These are phyloP conservation scores for Xylariaceae sp. DNA, from an alignment of 2,329 filamentous ascomycete species.

Conservation along the genomic window DNA sequence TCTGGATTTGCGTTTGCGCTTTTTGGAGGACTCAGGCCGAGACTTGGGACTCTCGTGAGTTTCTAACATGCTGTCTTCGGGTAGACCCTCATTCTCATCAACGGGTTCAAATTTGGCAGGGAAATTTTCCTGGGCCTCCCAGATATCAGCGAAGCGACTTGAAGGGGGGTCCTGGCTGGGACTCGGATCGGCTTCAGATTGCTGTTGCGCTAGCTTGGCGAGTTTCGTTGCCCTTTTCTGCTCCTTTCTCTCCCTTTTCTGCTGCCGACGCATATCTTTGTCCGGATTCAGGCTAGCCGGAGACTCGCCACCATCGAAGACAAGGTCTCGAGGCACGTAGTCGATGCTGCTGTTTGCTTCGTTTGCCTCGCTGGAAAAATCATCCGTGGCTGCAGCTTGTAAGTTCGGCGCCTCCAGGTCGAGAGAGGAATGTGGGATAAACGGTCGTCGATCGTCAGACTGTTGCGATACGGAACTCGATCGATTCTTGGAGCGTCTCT, in stretches of 20 bases:
- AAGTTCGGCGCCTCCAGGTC: not conserved
- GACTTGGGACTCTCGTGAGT: not conserved
- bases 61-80: not conserved
- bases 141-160: constrained; percentile 9
- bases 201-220: constrained; percentile 8
- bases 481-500: not conserved
- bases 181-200: constrained; percentile 1
- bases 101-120: constrained; percentile 4
- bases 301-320: no score
- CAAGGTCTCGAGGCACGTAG: no score
- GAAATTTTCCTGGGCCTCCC: constrained; percentile 5
- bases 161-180: not conserved
- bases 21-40: constrained; percentile 8
- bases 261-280: constrained; percentile 3
- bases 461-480: not conserved
- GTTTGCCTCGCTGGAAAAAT: no score
- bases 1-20: constrained; percentile 11
- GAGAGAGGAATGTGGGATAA: constrained; percentile 2
- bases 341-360: no score
- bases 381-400: no score
- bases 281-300: not conserved
- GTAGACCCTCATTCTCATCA: constrained; percentile 2
- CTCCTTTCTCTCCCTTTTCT: constrained; percentile 11
- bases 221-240: constrained; percentile 1
- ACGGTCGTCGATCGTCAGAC: not conserved